Evolutionary conservation across 2,329 filamentous ascomycete genomes (phyloP).

Genomic region (Aspergillus sp.): DNA sequence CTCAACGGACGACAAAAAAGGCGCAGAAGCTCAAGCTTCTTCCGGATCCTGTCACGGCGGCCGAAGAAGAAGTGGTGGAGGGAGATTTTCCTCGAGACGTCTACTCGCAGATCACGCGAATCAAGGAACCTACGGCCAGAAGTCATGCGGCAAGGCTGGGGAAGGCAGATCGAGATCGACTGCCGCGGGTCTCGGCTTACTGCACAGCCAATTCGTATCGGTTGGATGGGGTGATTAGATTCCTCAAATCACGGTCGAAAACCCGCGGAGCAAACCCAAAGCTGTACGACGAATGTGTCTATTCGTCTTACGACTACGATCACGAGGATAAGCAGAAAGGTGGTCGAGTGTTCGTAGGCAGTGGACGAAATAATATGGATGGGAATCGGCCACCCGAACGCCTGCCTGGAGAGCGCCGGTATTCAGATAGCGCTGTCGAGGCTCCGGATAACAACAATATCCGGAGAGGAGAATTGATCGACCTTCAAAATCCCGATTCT

Average conservation of each 20-base stretch:
- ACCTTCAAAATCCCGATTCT: conserved; percentile 44
- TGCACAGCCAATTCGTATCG: conserved; percentile 90
- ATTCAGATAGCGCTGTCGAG: conserved; percentile 59
- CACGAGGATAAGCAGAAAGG: conserved; percentile 38
- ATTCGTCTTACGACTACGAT: conserved; percentile 81
- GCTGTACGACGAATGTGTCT: conserved; percentile 94
- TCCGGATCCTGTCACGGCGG: conserved; percentile 75
- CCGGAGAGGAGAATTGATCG: conserved; percentile 55
- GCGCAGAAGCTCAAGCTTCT: conserved; percentile 96
- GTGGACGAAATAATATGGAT: conserved; percentile 26
- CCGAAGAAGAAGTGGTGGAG: conserved; percentile 68
- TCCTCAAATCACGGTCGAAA: conserved; percentile 75
- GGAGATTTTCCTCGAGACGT: conserved; percentile 92
- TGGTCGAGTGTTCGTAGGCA: conserved; percentile 22
- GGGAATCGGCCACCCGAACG: conserved; percentile 29
- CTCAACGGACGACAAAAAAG: conserved; percentile 89
- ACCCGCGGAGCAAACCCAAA: conserved; percentile 76
- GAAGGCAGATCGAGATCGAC: conserved; percentile 78
- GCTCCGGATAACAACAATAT: conserved; percentile 52
- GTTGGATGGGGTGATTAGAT: conserved; percentile 81
- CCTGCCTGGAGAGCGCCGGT: conserved; percentile 55
- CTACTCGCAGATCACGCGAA: conserved; percentile 94
- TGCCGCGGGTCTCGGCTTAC: conserved; percentile 92
- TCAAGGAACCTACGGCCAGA: conserved; percentile 90
- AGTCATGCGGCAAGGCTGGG: conserved; percentile 86